Base-by-base conservation (phyloP, 2,329 filamentous ascomycete species). In the Aspergillus spinulosporus region DNA sequence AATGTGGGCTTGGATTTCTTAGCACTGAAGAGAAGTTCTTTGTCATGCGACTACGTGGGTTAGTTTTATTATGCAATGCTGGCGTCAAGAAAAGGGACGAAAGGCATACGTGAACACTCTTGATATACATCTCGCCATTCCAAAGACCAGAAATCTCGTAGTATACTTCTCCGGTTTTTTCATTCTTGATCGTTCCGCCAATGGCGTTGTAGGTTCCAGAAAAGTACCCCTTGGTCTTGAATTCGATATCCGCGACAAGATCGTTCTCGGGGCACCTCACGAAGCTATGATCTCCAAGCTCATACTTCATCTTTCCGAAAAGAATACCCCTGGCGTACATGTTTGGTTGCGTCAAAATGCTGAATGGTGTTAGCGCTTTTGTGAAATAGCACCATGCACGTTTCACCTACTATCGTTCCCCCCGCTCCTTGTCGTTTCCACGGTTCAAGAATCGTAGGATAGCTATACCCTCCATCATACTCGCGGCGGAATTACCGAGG, bases 301-400 rank as follows among this genome's bases (percentile, higher is more conserved):
- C 94, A 74, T 97, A 99, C 75, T 97, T 97, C 94, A 99, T 97
- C 74, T 97, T 97, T 47, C 94, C 94, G 68, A 99, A 97, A 6
- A 99, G 80, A 58, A 99, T 97, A 36, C 94, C 93, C 60, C 94
- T 85, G 21, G 93, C 94, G 73, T 99, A 99, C 92, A 99, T 99
- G 78, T 99, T 99, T 14, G 94, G 94, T 70, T 99, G 94, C 3
- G 94, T 97, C 51, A 97, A 77, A 68, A 95, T 90, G 75, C 90
- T 95, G 64, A 12, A 31, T 5, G 52, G 14, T 15, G 52, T 64
- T 49, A 60, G 58, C 31, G 31, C 7, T 14, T 5, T 39, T 21
- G 59, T 60, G 52, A 49, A 49, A 31, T 9, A 26, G 7, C 7
- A n/a, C 45, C 15, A 32, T 14, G n/a, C 31, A 9, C 15, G 32